These are phyloP conservation scores for Lactarius vividus DNA, from an alignment of 768 basidiomycete species.

Conservation along the genomic window DNA sequence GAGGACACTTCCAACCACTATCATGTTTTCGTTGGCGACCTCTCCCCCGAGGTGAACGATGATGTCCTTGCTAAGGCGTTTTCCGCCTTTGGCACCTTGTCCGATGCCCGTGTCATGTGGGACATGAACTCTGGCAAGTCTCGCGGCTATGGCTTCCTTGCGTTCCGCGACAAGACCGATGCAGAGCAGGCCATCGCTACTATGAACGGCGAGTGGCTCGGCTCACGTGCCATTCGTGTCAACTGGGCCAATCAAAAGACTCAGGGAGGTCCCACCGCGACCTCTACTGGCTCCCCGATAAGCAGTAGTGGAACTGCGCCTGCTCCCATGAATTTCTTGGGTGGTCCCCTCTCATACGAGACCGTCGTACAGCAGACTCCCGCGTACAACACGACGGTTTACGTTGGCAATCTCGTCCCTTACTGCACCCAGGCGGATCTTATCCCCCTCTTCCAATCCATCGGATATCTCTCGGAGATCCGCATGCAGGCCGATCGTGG, in stretches of 20 bases:
- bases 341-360: conserved; percentile 88
- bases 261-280: conserved; percentile 51
- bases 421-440: conserved; percentile 97
- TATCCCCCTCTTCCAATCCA: conserved; percentile 96
- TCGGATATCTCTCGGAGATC: conserved; percentile 97
- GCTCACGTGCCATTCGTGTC: conserved; percentile 95
- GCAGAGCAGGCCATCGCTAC: conserved; percentile 99
- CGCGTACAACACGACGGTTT: conserved; percentile 92
- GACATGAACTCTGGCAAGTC: conserved; percentile 99
- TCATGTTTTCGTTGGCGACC: conserved; percentile 99
- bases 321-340: conserved; percentile 88
- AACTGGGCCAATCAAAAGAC: conserved; percentile 99
- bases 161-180: conserved; percentile 98
- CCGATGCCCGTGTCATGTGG: conserved; percentile 99
- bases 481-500: conserved; percentile 99
- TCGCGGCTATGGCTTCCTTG: conserved; percentile 96
- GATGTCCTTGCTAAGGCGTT: conserved; percentile 96
- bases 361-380: conserved; percentile 92
- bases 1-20: conserved; percentile 97
- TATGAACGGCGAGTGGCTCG: conserved; percentile 99
- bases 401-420: conserved; percentile 97
- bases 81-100: conserved; percentile 93
- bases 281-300: conserved; percentile 20
- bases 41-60: conserved; percentile 98
- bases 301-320: conserved; percentile 58